Evolutionary conservation across 2,329 filamentous ascomycete species (phyloP).

Genomic region (Scleromitrula shiraiana): DNA sequence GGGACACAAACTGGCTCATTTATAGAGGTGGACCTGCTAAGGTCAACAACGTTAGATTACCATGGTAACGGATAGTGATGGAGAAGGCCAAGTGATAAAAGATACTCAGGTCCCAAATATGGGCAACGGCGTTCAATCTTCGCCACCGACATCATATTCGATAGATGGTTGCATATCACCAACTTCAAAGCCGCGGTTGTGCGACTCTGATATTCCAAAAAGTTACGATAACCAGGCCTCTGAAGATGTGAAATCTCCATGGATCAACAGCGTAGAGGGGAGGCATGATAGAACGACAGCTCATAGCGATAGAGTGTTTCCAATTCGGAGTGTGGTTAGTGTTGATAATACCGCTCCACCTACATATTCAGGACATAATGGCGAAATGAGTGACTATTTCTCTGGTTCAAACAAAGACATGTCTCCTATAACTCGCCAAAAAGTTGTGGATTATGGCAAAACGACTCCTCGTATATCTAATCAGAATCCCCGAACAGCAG

Average conservation of each 20-base stretch:
- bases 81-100: background rate
- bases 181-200: constrained; percentile 5
- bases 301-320: constrained; percentile 22
- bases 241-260: constrained; percentile 12
- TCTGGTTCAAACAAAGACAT: constrained; percentile 1
- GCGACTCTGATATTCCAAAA: constrained; percentile 2
- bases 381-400: constrained; percentile 20
- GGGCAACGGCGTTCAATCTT: background rate
- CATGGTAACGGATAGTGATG: background rate
- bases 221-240: background rate
- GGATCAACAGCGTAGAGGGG: constrained; percentile 15
- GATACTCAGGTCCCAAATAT: background rate
- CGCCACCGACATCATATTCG: background rate
- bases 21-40: too few species aligned
- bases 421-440: background rate
- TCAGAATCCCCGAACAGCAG: background rate
- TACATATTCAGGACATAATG: constrained; percentile 8
- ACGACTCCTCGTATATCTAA: background rate
- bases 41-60: too few species aligned
- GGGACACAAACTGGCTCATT: too few species aligned
- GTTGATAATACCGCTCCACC: constrained; percentile 22
- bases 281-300: constrained; percentile 14
- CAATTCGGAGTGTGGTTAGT: constrained; percentile 25
- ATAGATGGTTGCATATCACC: background rate
- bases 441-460: constrained; percentile 1